Evolutionary conservation across 1,284 basidiomycete genomes (phyloP).

Genomic region (Coniophora puteana): DNA sequence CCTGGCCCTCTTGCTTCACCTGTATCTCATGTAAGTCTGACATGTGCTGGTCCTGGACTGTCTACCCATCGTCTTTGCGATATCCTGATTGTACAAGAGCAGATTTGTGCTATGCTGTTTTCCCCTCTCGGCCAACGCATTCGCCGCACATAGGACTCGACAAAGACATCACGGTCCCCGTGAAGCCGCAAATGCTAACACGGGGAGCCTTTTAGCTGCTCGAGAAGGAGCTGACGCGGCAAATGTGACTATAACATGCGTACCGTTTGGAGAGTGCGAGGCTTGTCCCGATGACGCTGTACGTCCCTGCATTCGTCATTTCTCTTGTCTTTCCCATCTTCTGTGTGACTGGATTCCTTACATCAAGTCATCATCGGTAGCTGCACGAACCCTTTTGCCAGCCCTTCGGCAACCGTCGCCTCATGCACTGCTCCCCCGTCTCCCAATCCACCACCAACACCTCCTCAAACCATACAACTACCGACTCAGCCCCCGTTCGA

Average conservation of each 20-base stretch:
- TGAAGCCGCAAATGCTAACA: too few species aligned
- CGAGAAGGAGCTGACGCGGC: too few species aligned
- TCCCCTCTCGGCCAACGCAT: too few species aligned
- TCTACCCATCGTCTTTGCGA: slow-evolving; percentile 12
- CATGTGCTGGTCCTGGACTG: too few species aligned
- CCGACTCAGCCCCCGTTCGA: slow-evolving; percentile 5
- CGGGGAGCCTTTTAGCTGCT: slow-evolving; percentile 27
- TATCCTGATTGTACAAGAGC: too few species aligned
- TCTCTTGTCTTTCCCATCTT: slow-evolving; percentile 75
- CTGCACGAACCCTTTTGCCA: slow-evolving; percentile 84
- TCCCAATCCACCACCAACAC: slow-evolving; percentile 18
- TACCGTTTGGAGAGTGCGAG: slow-evolving; percentile 78
- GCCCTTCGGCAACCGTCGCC: slow-evolving; percentile 85
- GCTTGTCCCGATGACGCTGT: slow-evolving; percentile 81
- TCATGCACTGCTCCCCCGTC: slow-evolving; percentile 72
- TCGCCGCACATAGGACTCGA: too few species aligned
- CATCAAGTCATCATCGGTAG: slow-evolving; percentile 40
- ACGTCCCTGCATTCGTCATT: slow-evolving; percentile 31
- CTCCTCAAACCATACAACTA: slow-evolving; percentile 14
- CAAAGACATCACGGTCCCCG: too few species aligned
- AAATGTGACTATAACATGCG: too few species aligned
- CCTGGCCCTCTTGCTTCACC: too few species aligned
- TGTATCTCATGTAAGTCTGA: too few species aligned
- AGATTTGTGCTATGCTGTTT: too few species aligned
- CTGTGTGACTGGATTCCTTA: slow-evolving; percentile 42